These are phyloP conservation scores for Thraustochytrium striatum DNA, from an alignment of 352 stramenopile species.

Conservation along the genomic window DNA sequence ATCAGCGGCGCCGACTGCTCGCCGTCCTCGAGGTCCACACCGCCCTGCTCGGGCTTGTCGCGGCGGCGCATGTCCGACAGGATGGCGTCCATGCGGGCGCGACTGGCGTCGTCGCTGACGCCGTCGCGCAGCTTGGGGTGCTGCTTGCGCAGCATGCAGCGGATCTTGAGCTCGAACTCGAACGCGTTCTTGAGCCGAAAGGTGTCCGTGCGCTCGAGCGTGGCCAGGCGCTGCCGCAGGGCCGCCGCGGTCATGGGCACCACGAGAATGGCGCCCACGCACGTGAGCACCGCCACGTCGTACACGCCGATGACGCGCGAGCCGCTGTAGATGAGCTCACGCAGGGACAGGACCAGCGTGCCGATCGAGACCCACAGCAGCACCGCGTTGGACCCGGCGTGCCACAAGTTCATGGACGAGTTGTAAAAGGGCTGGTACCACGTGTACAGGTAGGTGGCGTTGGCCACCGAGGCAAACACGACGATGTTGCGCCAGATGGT, in stretches of 20 bases:
- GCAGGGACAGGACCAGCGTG: not conserved
- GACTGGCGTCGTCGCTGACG: too few relatives aligned
- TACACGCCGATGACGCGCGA: not conserved
- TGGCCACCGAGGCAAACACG: not conserved
- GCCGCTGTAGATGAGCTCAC: not conserved
- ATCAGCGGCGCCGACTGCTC: too few relatives aligned
- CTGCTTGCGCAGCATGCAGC: not conserved
- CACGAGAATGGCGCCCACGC: not conserved
- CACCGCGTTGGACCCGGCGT: not conserved
- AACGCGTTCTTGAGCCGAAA: conserved; percentile 21
- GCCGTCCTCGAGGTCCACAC: too few relatives aligned
- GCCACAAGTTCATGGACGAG: not conserved
- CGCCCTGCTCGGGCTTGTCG: too few relatives aligned
- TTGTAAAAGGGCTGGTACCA: conserved; percentile 27
- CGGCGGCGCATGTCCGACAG: too few relatives aligned
- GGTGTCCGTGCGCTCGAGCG: not conserved
- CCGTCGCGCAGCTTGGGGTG: conserved; percentile 24
- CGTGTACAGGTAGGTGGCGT: not conserved
- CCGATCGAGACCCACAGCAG: conserved; percentile 22
- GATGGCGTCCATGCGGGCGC: too few relatives aligned
- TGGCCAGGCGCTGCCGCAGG: not conserved
- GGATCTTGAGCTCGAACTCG: conserved; percentile 35
- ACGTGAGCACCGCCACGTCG: not conserved
- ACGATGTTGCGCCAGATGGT: not conserved
- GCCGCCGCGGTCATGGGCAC: not conserved